A percentile compares a stretch with the other conserved stretches of the same genome.
These are phyloP conservation scores for Aspergillus amoenus DNA, from an alignment of 2,329 filamentous ascomycete genomes.

Conservation along the genomic window DNA sequence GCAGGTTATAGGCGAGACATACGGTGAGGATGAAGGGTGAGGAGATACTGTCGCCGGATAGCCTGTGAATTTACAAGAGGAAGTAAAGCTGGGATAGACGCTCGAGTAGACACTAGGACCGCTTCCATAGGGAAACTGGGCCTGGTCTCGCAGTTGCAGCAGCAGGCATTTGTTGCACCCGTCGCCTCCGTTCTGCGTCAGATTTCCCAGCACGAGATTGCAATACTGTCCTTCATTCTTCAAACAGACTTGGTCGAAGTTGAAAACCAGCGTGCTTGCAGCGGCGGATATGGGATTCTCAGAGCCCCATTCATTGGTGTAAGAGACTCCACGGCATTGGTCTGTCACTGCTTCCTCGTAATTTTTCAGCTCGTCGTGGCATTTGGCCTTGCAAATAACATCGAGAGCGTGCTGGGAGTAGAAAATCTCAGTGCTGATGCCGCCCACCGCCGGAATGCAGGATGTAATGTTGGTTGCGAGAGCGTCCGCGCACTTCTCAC, in stretches of 20 bases:
- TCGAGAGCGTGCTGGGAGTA: constrained; percentile 9
- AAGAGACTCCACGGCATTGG: neutral
- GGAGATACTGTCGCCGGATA: constrained; percentile 12
- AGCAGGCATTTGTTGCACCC: constrained; percentile 7
- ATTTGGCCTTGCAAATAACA: neutral
- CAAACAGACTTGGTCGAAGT: constrained; percentile 7
- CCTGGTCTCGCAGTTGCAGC: constrained; percentile 4
- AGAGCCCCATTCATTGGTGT: constrained; percentile 4
- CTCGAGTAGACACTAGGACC: constrained; percentile 13
- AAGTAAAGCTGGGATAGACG: constrained; percentile 29
- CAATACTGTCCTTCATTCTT: constrained; percentile 6
- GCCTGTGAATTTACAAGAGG: constrained; percentile 21
- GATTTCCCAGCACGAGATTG: constrained; percentile 4
- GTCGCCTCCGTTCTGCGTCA: constrained; percentile 6
- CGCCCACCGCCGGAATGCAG: neutral
- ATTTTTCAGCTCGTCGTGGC: neutral
- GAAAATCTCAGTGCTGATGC: constrained; percentile 4
- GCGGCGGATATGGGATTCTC: constrained; percentile 4
- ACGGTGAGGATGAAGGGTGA: neutral
- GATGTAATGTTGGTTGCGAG: constrained; percentile 7
- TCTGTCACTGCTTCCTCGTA: neutral
- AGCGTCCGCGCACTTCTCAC: constrained; percentile 6
- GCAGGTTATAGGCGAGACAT: neutral
- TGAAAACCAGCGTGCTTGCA: neutral
- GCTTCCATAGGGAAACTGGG: constrained; percentile 8